Evolutionary conservation across 495 filamentous ascomycete genomes (phyloP), one percentile per base, ranked within the genome.

Genomic region (Hypoxylon perforatum): DNA sequence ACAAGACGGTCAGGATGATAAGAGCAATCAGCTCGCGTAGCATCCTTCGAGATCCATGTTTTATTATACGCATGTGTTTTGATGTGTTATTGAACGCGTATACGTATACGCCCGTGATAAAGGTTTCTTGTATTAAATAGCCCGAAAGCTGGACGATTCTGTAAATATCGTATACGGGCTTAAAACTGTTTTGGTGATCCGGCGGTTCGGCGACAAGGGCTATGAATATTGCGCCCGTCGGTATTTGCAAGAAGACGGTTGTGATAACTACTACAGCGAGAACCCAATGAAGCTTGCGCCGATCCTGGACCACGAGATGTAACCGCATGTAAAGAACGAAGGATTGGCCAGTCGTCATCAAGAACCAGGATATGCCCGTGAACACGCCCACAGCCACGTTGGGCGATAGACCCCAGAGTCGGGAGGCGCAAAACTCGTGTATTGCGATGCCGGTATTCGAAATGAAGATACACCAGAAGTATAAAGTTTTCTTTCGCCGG

Each of bases 251-350:
- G 48, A 84, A 65, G 38, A 86, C 39, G n/a, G 81, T 85, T 69
- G 87, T 74, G 69, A 83, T 46, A 8, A 86, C 74, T 65, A 91
- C 88, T 82, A 89, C 87, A 39, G 54, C 65, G 4, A 87, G 74
- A 0, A 90, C 79, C 46, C 75, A 77, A 17, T 82, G 80, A 8
- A 89, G 77, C 18, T 84, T 75, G 30, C 75, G 76, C 21, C 71
- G 78, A 76, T 74, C 38, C 23, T 81, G 80, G 18, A 79, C 75
- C 25, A 85, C 73, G 36, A 90, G 78, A 63, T 90, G 85, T 7
- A 91, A 78, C 14, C 88, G 83, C 4, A 87, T 89, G 73, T 88
- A 91, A 14, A 91, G 80, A 7, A 91, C 86, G 35, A 90, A 65
- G 2, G 86, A 86, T 72, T 90, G 87, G 14, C 87, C 87, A 0